A percentile compares a stretch with the other conserved stretches of the same genome.
These are phyloP conservation scores for peach (Prunus persica) DNA, from an alignment of 306 rosid species.

Conservation along the genomic window Prunus_persica_NCBIv2 NC_034009.1:14008001-14008500, in stretches of 20 bases:
- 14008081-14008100: neutral
- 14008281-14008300: neutral
- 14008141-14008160: neutral
- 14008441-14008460: neutral
- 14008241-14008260: neutral
- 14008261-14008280: neutral
- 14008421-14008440: conserved; percentile 1
- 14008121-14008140: neutral
- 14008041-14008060: neutral
- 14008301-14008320: neutral
- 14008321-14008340: neutral
- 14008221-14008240: neutral
- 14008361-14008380: neutral
- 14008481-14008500: neutral
- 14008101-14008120: neutral
- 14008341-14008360: neutral
- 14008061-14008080: neutral
- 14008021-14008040: neutral
- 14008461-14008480: conserved; percentile 6
- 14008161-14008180: neutral
- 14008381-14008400: neutral
- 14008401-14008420: conserved; percentile 14
- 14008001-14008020: conserved; percentile 3
- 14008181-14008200: neutral
- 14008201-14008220: neutral